Evolutionary conservation across 306 rosid species (phyloP).

Genomic region (Hippophae tibetana): DNA sequence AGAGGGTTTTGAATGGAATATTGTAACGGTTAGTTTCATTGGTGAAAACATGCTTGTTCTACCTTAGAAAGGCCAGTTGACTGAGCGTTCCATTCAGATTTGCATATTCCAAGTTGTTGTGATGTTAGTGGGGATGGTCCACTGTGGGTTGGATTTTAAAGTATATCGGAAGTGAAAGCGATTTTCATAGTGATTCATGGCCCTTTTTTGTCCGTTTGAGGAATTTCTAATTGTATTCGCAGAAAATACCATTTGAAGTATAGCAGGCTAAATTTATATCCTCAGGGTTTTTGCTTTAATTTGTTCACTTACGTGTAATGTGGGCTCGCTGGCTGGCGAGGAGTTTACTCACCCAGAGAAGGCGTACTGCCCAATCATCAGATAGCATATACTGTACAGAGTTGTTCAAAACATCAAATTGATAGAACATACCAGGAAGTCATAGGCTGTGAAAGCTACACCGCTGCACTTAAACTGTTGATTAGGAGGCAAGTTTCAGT

Average conservation of each 20-base stretch:
- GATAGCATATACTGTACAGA: background rate
- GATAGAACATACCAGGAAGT: conserved; percentile 16
- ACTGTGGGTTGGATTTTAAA: conserved; percentile 27
- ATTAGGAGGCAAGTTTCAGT: too few relatives aligned
- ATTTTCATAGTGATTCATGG: conserved; percentile 23
- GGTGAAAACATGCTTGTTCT: conserved; percentile 25
- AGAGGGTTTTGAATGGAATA: conserved; percentile 94
- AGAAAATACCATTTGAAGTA: conserved; percentile 13
- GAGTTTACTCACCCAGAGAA: conserved; percentile 14
- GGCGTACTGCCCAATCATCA: conserved; percentile 17
- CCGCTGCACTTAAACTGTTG: background rate
- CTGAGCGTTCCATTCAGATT: conserved; percentile 9
- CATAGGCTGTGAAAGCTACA: conserved; percentile 23
- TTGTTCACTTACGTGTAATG: conserved; percentile 23
- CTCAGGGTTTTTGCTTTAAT: conserved; percentile 14
- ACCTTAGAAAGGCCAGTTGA: conserved; percentile 28
- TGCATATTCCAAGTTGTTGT: conserved; percentile 18
- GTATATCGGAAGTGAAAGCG: conserved; percentile 16
- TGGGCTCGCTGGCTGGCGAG: conserved; percentile 26
- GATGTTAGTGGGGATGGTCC: conserved; percentile 24
- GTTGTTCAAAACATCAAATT: conserved; percentile 19
- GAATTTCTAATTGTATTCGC: conserved; percentile 28
- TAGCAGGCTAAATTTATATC: conserved; percentile 24
- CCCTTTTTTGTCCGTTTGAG: conserved; percentile 29
- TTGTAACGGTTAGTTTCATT: conserved; percentile 41